Percentiles rank a stretch among this genome's conserved stretches.
These are phyloP conservation scores for Phaeoacremonium minimum DNA, from an alignment of 2,329 filamentous ascomycete genomes.

Conservation along the genomic window DNA sequence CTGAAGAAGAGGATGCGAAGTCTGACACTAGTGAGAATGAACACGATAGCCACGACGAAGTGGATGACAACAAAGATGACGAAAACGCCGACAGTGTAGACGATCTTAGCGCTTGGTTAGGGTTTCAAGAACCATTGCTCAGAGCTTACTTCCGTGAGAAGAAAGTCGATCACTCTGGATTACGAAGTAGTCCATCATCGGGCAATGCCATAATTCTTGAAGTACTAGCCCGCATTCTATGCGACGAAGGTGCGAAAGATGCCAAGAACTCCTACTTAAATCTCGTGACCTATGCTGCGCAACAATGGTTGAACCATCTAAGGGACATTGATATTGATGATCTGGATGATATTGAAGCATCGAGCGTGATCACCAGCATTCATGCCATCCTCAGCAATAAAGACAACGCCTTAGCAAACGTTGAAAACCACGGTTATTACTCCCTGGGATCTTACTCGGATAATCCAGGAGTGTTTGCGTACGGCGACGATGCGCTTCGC, in stretches of 20 bases:
- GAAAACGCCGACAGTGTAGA: constrained; percentile 1
- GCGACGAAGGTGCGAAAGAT: neutral
- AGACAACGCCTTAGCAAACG: constrained; percentile 1
- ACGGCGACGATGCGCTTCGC: neutral
- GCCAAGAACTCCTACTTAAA: neutral
- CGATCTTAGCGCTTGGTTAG: constrained; percentile 4
- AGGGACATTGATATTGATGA: constrained; percentile 1
- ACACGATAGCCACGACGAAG: neutral
- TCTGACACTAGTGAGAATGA: constrained; percentile 1
- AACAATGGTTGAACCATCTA: neutral
- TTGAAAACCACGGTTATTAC: neutral
- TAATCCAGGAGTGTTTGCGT: neutral
- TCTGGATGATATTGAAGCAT: neutral
- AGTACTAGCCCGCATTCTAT: constrained; percentile 2
- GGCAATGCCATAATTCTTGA: constrained; percentile 2
- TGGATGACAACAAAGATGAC: constrained; percentile 2
- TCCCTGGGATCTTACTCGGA: too few relatives aligned
- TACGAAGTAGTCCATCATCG: neutral
- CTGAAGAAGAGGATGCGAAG: constrained; percentile 1
- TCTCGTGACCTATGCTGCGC: neutral
- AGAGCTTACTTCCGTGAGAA: constrained; percentile 5
- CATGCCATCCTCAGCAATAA: constrained; percentile 5
- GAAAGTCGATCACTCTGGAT: neutral
- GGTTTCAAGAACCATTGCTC: constrained; percentile 9
- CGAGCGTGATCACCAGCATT: constrained; percentile 1